Evolutionary conservation across 345 rosid species (phyloP).

Genomic region (Mallotus nudiflorus): DNA sequence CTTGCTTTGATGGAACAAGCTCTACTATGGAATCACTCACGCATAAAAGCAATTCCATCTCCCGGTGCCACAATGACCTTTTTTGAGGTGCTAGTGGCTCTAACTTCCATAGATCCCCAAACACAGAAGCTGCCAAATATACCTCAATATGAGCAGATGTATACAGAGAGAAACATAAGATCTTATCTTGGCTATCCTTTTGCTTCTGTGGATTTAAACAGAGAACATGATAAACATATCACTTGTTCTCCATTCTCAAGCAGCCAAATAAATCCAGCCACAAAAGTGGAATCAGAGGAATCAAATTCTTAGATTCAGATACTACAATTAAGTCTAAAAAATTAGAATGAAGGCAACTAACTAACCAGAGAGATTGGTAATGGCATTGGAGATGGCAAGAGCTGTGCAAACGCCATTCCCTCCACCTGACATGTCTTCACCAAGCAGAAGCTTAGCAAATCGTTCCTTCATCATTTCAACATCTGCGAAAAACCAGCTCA

Average conservation of each 20-base stretch:
- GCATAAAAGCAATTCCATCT: conserved; percentile 34
- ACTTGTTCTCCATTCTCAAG: not conserved
- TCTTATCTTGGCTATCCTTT: conserved; percentile 1
- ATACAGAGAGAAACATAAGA: not conserved
- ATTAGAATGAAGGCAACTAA: not conserved
- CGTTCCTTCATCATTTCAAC: conserved; percentile 47
- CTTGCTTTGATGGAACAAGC: conserved; percentile 31
- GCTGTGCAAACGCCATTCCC: conserved; percentile 50
- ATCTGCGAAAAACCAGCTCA: conserved; percentile 18
- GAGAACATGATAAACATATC: not conserved
- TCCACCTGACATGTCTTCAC: conserved; percentile 65
- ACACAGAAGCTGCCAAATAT: conserved; percentile 29
- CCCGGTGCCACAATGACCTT: conserved; percentile 30
- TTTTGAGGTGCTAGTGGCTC: conserved; percentile 25
- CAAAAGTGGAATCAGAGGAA: not conserved
- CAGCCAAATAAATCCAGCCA: not conserved
- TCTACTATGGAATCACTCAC: conserved; percentile 33
- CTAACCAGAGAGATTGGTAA: conserved; percentile 38
- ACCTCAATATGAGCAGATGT: conserved; percentile 1
- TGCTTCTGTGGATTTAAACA: conserved; percentile 1
- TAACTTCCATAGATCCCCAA: conserved; percentile 32
- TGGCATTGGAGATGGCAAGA: conserved; percentile 47
- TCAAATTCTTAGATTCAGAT: not conserved
- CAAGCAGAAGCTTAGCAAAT: conserved; percentile 55
- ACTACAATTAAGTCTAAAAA: not conserved